A percentile compares a stretch with the other conserved stretches of the same genome.
Conservation (phyloP, 306 rosid species). For the Astragalus membranaceus region DNA sequence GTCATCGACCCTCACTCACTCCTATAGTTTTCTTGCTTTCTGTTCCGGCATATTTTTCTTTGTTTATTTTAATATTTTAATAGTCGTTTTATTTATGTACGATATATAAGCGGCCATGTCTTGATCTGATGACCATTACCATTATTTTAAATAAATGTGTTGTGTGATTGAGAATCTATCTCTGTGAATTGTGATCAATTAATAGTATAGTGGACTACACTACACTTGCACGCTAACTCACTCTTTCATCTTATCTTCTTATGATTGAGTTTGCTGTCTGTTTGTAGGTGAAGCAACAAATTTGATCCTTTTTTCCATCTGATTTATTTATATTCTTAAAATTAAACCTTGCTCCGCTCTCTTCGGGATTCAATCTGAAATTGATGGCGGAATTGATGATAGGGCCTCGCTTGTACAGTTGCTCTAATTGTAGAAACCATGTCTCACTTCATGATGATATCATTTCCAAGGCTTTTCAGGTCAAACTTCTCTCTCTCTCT, state of each 20-base stretch:
- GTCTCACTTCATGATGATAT: conserved; percentile 95
- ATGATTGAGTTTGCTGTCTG: conserved; percentile 28
- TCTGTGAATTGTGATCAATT: conserved; percentile 25
- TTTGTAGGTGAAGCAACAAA: conserved; percentile 36
- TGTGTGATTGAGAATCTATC: conserved; percentile 24
- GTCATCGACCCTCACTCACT: no score
- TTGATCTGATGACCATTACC: conserved; percentile 21
- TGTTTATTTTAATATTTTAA: not conserved
- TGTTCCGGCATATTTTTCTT: not conserved
- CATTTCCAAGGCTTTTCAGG: conserved; percentile 97
- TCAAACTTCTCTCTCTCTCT: conserved; percentile 16
- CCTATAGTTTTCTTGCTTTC: not conserved
- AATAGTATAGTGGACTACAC: conserved; percentile 17
- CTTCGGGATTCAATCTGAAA: conserved; percentile 24
- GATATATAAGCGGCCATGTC: conserved; percentile 25
- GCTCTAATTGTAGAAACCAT: conserved; percentile 92
- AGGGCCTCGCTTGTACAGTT: conserved; percentile 91
- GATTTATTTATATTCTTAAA: not conserved
- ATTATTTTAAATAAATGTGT: no score
- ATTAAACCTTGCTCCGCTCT: not conserved
- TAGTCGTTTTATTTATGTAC: not conserved
- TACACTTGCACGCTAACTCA: conserved; percentile 55
- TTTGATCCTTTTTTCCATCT: not conserved
- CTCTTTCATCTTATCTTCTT: conserved; percentile 32
- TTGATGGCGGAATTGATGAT: conserved; percentile 76